These are phyloP conservation scores for Trichoderma atroviride DNA, from an alignment of 2,329 filamentous ascomycete species.

Conservation along the genomic window DNA sequence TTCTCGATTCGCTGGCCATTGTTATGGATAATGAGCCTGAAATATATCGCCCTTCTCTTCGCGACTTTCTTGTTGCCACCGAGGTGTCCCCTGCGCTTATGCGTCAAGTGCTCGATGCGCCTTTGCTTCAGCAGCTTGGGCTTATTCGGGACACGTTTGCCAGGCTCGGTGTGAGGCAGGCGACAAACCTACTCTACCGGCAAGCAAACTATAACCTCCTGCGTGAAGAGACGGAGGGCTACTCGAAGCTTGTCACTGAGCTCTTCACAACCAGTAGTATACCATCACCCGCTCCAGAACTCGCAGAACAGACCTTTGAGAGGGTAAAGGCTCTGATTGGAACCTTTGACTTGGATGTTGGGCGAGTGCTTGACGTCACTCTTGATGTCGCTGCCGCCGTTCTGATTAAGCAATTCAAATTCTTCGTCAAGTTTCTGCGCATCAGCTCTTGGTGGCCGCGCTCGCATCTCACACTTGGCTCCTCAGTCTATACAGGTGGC, in stretches of 20 bases:
- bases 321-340: constrained; percentile 92
- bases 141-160: constrained; percentile 85
- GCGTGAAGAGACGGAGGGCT: constrained; percentile 94
- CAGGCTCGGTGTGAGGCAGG: constrained; percentile 81
- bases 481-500: constrained; percentile 58
- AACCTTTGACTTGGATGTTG: constrained; percentile 95
- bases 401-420: constrained; percentile 87
- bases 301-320: constrained; percentile 85
- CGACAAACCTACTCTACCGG: constrained; percentile 90
- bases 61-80: constrained; percentile 70
- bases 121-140: constrained; percentile 72
- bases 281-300: constrained; percentile 71
- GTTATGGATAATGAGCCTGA: constrained; percentile 70
- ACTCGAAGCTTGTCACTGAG: constrained; percentile 93
- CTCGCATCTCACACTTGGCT: constrained; percentile 49
- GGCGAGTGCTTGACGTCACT: constrained; percentile 89
- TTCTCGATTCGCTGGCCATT: constrained; percentile 82
- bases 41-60: constrained; percentile 55
- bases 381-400: constrained; percentile 94
- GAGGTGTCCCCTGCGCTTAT: constrained; percentile 71
- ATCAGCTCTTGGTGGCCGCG: constrained; percentile 97
- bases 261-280: constrained; percentile 85
- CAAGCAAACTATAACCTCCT: constrained; percentile 97
- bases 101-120: constrained; percentile 80
- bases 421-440: constrained; percentile 90